Conservation (phyloP, 1,139 yeast species). For the Hyphopichia pseudoburtonii region DNA sequence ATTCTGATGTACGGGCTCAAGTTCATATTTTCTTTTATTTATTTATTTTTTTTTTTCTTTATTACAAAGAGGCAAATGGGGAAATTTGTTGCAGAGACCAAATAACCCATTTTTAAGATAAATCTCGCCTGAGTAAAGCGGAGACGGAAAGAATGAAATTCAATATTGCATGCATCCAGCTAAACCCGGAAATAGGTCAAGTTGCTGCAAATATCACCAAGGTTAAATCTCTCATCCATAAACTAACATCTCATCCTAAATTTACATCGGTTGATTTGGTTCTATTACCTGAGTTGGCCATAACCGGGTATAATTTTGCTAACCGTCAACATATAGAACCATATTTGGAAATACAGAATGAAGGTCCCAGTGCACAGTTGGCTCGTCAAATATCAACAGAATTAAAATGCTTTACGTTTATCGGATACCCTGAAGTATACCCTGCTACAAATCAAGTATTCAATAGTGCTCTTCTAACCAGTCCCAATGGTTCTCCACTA, state of each 20-base stretch:
- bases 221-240: conserved; percentile 41
- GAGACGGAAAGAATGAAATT: conserved; percentile 21
- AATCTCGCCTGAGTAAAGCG: no score
- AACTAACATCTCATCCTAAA: conserved; percentile 12
- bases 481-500: conserved; percentile 56
- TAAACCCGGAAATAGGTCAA: conserved; percentile 65
- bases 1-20: no score
- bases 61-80: no score
- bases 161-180: conserved; percentile 66
- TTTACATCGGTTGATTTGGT: conserved; percentile 54
- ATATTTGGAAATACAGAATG: conserved; percentile 47
- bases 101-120: no score
- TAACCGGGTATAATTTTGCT: conserved; percentile 80
- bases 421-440: conserved; percentile 76
- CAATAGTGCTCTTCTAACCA: conserved; percentile 71
- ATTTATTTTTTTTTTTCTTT: no score
- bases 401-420: conserved; percentile 64
- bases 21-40: no score
- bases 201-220: conserved; percentile 53
- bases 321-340: conserved; percentile 56
- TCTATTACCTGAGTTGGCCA: conserved; percentile 79
- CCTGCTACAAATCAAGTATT: conserved; percentile 38
- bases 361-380: conserved; percentile 52
- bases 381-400: conserved; percentile 54
- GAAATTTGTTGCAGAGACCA: no score